phyloP scores from a whole-genome alignment of 2,329 filamentous ascomycete genomes.

The Claviceps africana region DNA sequence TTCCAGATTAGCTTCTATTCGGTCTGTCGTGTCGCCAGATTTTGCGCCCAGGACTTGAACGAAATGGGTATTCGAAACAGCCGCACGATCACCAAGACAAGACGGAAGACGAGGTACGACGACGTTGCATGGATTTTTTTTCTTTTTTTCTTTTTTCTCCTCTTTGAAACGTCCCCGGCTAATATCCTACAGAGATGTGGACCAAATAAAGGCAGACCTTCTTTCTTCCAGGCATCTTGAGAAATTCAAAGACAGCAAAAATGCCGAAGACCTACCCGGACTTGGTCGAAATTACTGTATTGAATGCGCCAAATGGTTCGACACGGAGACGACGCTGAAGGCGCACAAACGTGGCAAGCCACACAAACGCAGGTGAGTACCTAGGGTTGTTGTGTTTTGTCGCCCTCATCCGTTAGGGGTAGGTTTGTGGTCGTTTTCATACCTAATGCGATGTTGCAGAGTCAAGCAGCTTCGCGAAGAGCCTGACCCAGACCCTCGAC shows the following conservation, averaged over 20 bases:
- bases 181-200: slow-evolving; percentile 57
- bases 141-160: neutral
- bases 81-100: slow-evolving; percentile 58
- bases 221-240: slow-evolving; percentile 64
- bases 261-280: slow-evolving; percentile 73
- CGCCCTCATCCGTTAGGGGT: neutral
- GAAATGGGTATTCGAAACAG: slow-evolving; percentile 56
- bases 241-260: slow-evolving; percentile 65
- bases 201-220: slow-evolving; percentile 80
- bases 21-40: neutral
- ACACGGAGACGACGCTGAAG: slow-evolving; percentile 62
- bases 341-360: slow-evolving; percentile 76
- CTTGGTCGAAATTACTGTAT: slow-evolving; percentile 78
- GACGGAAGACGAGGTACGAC: slow-evolving; percentile 51
- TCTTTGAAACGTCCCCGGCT: neutral
- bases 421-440: neutral
- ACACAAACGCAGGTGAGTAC: slow-evolving; percentile 63
- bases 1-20: neutral
- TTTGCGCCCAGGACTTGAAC: neutral
- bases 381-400: neutral
- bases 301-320: slow-evolving; percentile 94
- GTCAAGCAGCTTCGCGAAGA: slow-evolving; percentile 71
- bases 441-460: slow-evolving; percentile 28
- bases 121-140: neutral
- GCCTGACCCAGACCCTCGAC: slow-evolving; percentile 75